A percentile compares a stretch with the other conserved stretches of the same genome.
These are phyloP conservation scores for Elaeis oleifera DNA, from an alignment of 202 grass and related monocot species.

Conservation along the genomic window DNA sequence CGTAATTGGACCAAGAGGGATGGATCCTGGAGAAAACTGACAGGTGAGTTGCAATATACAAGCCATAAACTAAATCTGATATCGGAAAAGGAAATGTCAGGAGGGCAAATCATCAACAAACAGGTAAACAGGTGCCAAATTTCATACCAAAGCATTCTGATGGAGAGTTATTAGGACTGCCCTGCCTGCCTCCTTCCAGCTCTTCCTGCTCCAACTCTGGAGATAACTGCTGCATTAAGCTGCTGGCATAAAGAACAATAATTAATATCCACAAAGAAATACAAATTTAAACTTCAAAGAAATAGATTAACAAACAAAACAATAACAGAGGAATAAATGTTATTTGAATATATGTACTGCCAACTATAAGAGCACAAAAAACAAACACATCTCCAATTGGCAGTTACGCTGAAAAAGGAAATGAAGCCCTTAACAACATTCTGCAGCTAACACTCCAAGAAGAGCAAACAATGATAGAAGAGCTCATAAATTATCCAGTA, in stretches of 20 bases:
- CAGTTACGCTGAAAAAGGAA: too few relatives aligned
- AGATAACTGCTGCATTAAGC: conserved; percentile 34
- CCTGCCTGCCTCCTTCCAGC: conserved; percentile 3
- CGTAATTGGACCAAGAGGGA: conserved; percentile 10
- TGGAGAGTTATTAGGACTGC: conserved; percentile 37
- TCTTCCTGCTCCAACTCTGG: conserved; percentile 31
- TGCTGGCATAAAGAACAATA: conserved; percentile 19
- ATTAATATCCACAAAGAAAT: conserved; percentile 13
- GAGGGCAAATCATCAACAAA: conserved; percentile 8
- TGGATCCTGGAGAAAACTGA: too few relatives aligned
- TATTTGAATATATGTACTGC: too few relatives aligned
- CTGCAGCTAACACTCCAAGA: too few relatives aligned
- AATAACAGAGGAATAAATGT: too few relatives aligned
- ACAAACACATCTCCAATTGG: too few relatives aligned
- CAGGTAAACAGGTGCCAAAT: not conserved
- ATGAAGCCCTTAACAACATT: too few relatives aligned
- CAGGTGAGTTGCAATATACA: conserved; percentile 20
- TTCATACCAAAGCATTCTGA: conserved; percentile 36
- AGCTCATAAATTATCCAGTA: too few relatives aligned
- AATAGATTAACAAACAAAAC: too few relatives aligned
- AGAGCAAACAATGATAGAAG: too few relatives aligned
- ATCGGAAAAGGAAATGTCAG: not conserved
- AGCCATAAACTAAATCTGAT: conserved; percentile 1
- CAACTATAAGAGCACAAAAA: too few relatives aligned
- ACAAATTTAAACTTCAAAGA: not conserved